A percentile compares a stretch with the other conserved stretches of the same genome.
phyloP scores from a whole-genome alignment of 768 basidiomycete genomes.

The Suillus alpinus region DNA sequence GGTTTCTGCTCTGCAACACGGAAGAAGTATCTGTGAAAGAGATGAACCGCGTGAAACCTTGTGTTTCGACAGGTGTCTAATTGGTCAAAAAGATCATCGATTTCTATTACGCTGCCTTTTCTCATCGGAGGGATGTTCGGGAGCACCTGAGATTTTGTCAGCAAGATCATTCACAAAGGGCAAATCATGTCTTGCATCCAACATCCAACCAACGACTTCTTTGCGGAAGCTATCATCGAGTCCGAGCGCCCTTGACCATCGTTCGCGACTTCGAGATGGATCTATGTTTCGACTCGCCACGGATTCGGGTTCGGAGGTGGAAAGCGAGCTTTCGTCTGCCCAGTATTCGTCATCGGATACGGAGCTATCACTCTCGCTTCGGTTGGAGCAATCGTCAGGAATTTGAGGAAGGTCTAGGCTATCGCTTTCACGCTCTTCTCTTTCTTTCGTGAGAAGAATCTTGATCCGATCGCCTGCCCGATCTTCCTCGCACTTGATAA shows the following conservation, averaged over 20 bases:
- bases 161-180: not conserved
- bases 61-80: constrained; percentile 54
- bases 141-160: not conserved
- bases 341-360: constrained; percentile 14
- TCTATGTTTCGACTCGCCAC: constrained; percentile 17
- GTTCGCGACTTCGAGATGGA: not conserved
- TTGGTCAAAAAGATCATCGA: constrained; percentile 44
- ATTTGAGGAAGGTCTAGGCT: constrained; percentile 15
- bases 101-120: not conserved
- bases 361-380: constrained; percentile 9
- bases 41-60: constrained; percentile 61
- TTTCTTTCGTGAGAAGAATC: constrained; percentile 42
- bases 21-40: constrained; percentile 58
- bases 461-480: constrained; percentile 43
- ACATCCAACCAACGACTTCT: constrained; percentile 42
- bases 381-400: not conserved
- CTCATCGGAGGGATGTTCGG: not conserved
- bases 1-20: constrained; percentile 25
- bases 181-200: constrained; percentile 33
- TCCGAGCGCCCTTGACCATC: constrained; percentile 22
- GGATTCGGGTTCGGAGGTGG: constrained; percentile 10
- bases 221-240: constrained; percentile 35
- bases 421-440: constrained; percentile 33
- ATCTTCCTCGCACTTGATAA: constrained; percentile 32
- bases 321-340: constrained; percentile 17